Base-by-base conservation (phyloP, 2,329 filamentous ascomycete genomes). In the Bipolaris gigantea region DNA sequence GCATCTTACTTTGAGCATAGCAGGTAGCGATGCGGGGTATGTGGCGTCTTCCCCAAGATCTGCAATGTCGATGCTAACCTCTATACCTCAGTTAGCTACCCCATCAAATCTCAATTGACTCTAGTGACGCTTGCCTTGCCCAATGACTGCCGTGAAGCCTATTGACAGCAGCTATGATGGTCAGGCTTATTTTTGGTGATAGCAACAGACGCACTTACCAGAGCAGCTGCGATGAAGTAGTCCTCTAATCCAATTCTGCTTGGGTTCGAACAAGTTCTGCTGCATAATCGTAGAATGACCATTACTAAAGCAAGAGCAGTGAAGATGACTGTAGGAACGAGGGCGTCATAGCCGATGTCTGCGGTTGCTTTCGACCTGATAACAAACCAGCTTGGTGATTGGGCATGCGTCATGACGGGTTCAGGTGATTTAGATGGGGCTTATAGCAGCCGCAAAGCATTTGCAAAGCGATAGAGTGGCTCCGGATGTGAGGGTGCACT, bases 281-380 rank as follows among this genome's bases (percentile, higher is more conserved):
- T 71, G 42, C 68, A 70, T 66, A 63, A 71, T 43, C 72, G 58
- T 21, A 71, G 45, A 0, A 46, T 11, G 5, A 73, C 63, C 9
- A 63, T 53, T 10, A 64, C 3, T 2, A 65, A 34, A 15, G 71
- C 70, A 2, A 72, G n/a, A 0, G 47, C 19, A 2, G 67, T 70
- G 38, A 70, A 64, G 2, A 62, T 34, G 3, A 70, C 52, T 6
- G 70, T 59, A 4, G 68, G 64, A 2, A 65, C 41, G 2, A 75
- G 56, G 3, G 67, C 65, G 6, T 62, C 48, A 39, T 56, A 60
- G 5, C 53, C 47, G 35, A 74, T 67, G 27, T 63, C 55, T 27
- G 62, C 64, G 2, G 63, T 59, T 5, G 62, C 64, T 36, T 64
- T 46, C 1, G 63, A 56, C 1, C 63, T 65, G 9, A 68, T 30